Percentiles rank a stretch among this genome's conserved stretches.
phyloP scores from a whole-genome alignment of 768 basidiomycete species.

The Russula virescens region DNA sequence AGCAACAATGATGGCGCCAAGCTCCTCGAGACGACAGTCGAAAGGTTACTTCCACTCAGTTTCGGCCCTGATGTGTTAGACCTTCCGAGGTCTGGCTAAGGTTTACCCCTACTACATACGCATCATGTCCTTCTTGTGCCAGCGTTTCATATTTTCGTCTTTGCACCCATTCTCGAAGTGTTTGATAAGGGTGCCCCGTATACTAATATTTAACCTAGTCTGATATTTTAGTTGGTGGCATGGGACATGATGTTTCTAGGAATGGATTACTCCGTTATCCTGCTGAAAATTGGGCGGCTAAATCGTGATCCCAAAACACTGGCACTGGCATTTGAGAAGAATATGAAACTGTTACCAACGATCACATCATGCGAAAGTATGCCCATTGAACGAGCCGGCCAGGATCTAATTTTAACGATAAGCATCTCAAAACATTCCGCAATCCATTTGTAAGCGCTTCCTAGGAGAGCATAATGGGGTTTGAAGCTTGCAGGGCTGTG shows the following conservation, averaged over 20 bases:
- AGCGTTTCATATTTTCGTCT: not conserved
- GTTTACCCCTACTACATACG: not conserved
- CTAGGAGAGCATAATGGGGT: too few relatives aligned
- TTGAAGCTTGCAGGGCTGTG: too few relatives aligned
- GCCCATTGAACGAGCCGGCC: too few relatives aligned
- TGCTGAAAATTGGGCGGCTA: not conserved
- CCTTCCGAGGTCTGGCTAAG: slow-evolving; percentile 14
- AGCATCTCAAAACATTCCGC: too few relatives aligned
- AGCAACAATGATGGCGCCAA: not conserved
- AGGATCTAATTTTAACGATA: too few relatives aligned
- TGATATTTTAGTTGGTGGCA: not conserved
- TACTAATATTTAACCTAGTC: too few relatives aligned
- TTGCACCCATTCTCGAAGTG: not conserved
- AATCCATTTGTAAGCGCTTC: too few relatives aligned
- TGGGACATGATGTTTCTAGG: not conserved
- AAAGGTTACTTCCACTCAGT: slow-evolving; percentile 19
- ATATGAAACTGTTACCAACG: too few relatives aligned
- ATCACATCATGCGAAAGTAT: too few relatives aligned
- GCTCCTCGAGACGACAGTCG: slow-evolving; percentile 20
- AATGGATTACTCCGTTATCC: not conserved
- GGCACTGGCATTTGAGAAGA: too few relatives aligned
- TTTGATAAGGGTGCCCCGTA: too few relatives aligned
- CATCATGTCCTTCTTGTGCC: not conserved
- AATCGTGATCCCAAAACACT: too few relatives aligned
- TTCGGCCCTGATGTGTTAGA: slow-evolving; percentile 23